Percentiles rank a stretch among this genome's conserved stretches.
Evolutionary conservation across 345 rosid species (phyloP).

Genomic region (Physaria fendleri): DNA sequence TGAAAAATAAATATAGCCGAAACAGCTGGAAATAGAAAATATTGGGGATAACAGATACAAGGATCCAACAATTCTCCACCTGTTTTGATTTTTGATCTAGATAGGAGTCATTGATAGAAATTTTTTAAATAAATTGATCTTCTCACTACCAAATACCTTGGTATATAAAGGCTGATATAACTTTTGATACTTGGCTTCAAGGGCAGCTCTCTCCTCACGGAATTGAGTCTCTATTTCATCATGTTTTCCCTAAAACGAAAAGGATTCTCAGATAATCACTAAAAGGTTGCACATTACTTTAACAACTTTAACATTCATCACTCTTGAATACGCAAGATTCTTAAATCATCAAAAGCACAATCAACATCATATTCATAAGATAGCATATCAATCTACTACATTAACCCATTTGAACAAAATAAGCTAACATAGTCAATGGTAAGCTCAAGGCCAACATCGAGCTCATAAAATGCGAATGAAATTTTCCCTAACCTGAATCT

Average conservation of each 20-base stretch:
- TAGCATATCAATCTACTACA: not conserved
- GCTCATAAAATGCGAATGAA: not conserved
- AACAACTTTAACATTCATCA: not conserved
- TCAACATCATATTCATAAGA: not conserved
- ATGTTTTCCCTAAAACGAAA: constrained; percentile 54
- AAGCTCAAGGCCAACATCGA: not conserved
- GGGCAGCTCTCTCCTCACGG: constrained; percentile 80
- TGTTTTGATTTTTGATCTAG: not conserved
- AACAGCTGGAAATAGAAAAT: not conserved
- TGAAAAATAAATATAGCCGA: not conserved
- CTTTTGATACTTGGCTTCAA: constrained; percentile 85
- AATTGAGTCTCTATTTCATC: constrained; percentile 80
- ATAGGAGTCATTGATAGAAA: not conserved
- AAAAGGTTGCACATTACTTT: not conserved
- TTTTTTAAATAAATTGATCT: not conserved
- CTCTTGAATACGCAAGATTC: not conserved
- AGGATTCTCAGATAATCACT: not conserved
- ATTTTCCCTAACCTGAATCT: constrained; percentile 52
- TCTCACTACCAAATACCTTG: constrained; percentile 41
- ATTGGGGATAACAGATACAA: not conserved
- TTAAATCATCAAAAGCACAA: not conserved
- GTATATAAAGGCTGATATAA: constrained; percentile 70
- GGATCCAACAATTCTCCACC: too few relatives aligned
- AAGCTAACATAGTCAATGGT: not conserved
- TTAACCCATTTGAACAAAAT: not conserved